These are phyloP conservation scores for Linderina pennispora DNA, from an alignment of 192 early-diverging fungal genomes.

Conservation along the genomic window DNA sequence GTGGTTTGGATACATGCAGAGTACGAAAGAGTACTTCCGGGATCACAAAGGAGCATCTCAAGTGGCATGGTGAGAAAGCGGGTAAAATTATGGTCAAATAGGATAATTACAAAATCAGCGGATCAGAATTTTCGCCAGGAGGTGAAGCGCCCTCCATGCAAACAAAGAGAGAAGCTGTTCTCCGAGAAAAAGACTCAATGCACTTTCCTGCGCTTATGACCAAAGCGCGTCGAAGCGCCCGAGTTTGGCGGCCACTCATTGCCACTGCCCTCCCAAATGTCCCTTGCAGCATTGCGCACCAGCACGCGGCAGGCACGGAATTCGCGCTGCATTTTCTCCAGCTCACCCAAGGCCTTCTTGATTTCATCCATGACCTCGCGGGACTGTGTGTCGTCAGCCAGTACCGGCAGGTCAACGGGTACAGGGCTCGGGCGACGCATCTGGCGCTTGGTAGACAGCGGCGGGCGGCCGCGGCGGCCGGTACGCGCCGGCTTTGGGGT, in stretches of 20 bases:
- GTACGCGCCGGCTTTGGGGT: slow-evolving; percentile 1
- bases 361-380: background rate
- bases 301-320: slow-evolving; percentile 19
- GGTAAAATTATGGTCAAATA: too few relatives aligned
- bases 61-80: too few relatives aligned
- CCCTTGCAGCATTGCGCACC: slow-evolving; percentile 30
- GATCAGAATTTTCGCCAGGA: too few relatives aligned
- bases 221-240: slow-evolving; percentile 27
- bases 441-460: slow-evolving; percentile 6
- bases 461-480: slow-evolving; percentile 14
- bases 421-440: slow-evolving; percentile 1
- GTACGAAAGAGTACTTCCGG: too few relatives aligned
- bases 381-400: background rate
- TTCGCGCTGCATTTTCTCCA: slow-evolving; percentile 37
- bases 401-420: background rate
- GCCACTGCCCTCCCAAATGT: slow-evolving; percentile 35
- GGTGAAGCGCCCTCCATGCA: too few relatives aligned
- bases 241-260: slow-evolving; percentile 41
- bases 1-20: too few relatives aligned
- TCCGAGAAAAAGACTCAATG: too few relatives aligned
- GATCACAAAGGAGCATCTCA: too few relatives aligned
- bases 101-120: too few relatives aligned
- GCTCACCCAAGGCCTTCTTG: slow-evolving; percentile 8
- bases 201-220: slow-evolving; percentile 34
- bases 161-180: too few relatives aligned